phyloP scores from a whole-genome alignment of 1,139 yeast genomes.

The Geotrichum citri-aurantii region DNA sequence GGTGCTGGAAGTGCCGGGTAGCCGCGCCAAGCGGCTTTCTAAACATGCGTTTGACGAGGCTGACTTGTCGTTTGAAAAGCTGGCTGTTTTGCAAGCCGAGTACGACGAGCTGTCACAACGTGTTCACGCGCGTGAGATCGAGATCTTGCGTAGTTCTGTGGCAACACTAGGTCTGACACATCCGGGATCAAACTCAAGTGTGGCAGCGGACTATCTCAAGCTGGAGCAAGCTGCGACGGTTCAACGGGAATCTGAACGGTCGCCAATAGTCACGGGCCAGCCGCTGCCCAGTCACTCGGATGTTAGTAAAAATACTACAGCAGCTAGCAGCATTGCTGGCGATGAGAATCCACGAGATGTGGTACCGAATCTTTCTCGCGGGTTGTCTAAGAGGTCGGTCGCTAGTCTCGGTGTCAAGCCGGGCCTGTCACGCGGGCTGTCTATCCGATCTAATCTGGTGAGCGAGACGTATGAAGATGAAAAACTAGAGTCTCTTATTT shows the following conservation, averaged over 20 bases:
- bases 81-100: conserved; percentile 26
- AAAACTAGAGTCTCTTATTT: conserved; percentile 11
- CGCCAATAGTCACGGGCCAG: background rate
- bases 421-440: conserved; percentile 1
- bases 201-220: background rate
- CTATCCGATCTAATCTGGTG: conserved; percentile 1
- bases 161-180: conserved; percentile 33
- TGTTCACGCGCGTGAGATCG: conserved; percentile 24
- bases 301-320: background rate
- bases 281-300: background rate
- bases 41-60: conserved; percentile 35
- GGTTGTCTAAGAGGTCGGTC: background rate
- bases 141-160: conserved; percentile 31
- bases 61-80: conserved; percentile 27
- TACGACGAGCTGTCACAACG: conserved; percentile 24
- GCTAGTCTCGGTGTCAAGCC: background rate
- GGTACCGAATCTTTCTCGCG: background rate
- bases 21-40: conserved; percentile 29
- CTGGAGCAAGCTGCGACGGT: background rate
- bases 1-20: conserved; percentile 6
- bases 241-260: background rate
- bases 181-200: conserved; percentile 25
- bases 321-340: background rate
- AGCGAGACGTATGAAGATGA: conserved; percentile 12
- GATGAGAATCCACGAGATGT: background rate